Base-by-base conservation (phyloP, 1,284 basidiomycete species). In the Leccinum subrobustum region DNA sequence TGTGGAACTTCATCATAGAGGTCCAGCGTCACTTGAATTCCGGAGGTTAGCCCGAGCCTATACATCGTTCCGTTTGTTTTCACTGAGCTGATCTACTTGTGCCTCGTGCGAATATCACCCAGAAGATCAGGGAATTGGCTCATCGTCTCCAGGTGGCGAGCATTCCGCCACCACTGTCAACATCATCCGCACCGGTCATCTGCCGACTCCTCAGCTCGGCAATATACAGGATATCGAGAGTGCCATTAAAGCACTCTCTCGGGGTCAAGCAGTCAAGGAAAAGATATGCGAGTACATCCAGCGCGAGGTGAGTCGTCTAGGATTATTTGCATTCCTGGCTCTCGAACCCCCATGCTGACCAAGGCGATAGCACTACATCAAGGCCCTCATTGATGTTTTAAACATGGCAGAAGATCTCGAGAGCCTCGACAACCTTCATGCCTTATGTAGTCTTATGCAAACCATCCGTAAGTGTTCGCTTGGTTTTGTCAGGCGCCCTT, bases 1-100 rank as follows among this genome's bases (percentile, higher is more conserved):
- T 99, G 54, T 99, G 96, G 96, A 91, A 91, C 69, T 99, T 99
- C 75, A 95, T 99, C 68, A 81, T 86, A 64, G 94, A 98, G 69
- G 95, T 98, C n/a, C 95, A 97, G 73, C 85, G 86, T 64, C 91
- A 93, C 70, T 85, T 94, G 80, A 84, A 84, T 68, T 77, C 77
- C 52, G 77, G 78, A 74, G 86, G 88, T 89, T 66, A 70, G 80
- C 65, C 59, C 63, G 59, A 29, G 52, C 60, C 60, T 58, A 65
- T 33, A n/a, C 56, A 42, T 52, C 44, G 16, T 58, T 44, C 53
- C 25, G 35, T 60, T 60, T 44, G 50, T 29, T 57, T 23, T 42
- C 37, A 25, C 48, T 47, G 57, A 56, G 65, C 63, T 60, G 58
- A 65, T 54, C 53, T 54, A 65, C 60, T 51, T 11, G 56, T 63